phyloP scores from a whole-genome alignment of 441 rosid species.

The Daphne laureola region DNA sequence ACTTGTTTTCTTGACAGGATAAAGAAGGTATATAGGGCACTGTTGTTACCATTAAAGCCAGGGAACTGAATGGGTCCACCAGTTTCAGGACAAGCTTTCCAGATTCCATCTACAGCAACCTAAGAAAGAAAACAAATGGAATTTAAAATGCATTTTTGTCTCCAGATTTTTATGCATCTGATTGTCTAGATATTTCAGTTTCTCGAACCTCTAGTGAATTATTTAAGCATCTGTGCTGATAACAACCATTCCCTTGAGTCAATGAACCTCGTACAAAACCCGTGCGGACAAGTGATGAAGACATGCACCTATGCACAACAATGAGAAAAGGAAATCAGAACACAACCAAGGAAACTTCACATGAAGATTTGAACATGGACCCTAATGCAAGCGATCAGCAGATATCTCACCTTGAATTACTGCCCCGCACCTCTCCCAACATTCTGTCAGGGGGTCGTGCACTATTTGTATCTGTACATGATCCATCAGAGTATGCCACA shows the following conservation, averaged over 20 bases:
- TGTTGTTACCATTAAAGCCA: slow-evolving; percentile 72
- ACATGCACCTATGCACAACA: slow-evolving; percentile 64
- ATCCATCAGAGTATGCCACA: slow-evolving; percentile 99
- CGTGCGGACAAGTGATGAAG: slow-evolving; percentile 86
- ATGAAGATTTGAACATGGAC: slow-evolving; percentile 4
- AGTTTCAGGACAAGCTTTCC: slow-evolving; percentile 80
- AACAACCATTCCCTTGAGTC: slow-evolving; percentile 97
- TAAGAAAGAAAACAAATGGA: slow-evolving; percentile 17
- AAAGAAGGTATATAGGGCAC: slow-evolving; percentile 9
- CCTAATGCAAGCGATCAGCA: slow-evolving; percentile 1
- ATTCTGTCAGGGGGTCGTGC: slow-evolving; percentile 95
- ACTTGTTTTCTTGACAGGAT: background rate
- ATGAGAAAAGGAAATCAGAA: slow-evolving; percentile 19
- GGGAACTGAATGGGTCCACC: slow-evolving; percentile 91
- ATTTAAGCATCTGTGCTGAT: slow-evolving; percentile 86
- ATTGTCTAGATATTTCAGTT: background rate
- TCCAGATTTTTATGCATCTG: background rate
- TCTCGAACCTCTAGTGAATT: slow-evolving; percentile 70
- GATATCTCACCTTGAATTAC: slow-evolving; percentile 67
- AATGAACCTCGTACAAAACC: slow-evolving; percentile 93
- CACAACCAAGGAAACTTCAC: slow-evolving; percentile 3
- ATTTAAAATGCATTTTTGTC: too few relatives aligned
- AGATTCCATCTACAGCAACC: slow-evolving; percentile 97
- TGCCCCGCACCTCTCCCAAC: slow-evolving; percentile 97
- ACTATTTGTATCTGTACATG: slow-evolving; percentile 88